These are phyloP conservation scores for Ustilago esculenta DNA, from an alignment of 1,284 basidiomycete species.

Conservation along the genomic window DNA sequence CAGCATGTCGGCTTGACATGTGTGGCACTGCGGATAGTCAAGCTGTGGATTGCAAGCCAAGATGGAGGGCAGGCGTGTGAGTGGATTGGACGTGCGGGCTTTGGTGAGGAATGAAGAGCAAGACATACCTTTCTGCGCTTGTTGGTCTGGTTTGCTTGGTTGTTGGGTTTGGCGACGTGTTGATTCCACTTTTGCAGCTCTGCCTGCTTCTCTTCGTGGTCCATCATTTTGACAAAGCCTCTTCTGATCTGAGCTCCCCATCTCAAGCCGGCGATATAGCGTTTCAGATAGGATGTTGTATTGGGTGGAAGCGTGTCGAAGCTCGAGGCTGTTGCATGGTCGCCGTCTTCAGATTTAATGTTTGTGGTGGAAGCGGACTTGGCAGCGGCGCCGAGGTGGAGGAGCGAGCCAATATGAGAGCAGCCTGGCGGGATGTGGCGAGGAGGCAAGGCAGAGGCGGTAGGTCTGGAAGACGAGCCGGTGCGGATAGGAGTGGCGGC, in stretches of 20 bases:
- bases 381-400: conserved; percentile 14
- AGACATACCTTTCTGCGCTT: conserved; percentile 8
- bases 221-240: conserved; percentile 49
- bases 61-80: too few species aligned
- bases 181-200: conserved; percentile 13
- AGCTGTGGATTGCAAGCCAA: conserved; percentile 15
- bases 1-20: conserved; percentile 53
- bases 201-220: conserved; percentile 43
- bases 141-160: conserved; percentile 27
- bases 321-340: conserved; percentile 14
- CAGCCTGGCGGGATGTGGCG: conserved; percentile 43
- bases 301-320: conserved; percentile 21
- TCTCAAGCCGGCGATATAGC: conserved; percentile 56
- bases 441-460: neutral
- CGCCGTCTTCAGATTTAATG: conserved; percentile 39
- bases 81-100: too few species aligned
- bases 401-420: conserved; percentile 23
- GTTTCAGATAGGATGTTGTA: conserved; percentile 30
- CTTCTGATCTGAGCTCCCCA: conserved; percentile 54
- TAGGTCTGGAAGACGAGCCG: neutral
- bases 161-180: conserved; percentile 20
- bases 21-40: conserved; percentile 57
- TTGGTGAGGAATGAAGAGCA: too few species aligned
- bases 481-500: conserved; percentile 26
- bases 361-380: conserved; percentile 8